These are phyloP conservation scores for Trametopsis cervina DNA, from an alignment of 768 basidiomycete species.

Conservation along the genomic window DNA sequence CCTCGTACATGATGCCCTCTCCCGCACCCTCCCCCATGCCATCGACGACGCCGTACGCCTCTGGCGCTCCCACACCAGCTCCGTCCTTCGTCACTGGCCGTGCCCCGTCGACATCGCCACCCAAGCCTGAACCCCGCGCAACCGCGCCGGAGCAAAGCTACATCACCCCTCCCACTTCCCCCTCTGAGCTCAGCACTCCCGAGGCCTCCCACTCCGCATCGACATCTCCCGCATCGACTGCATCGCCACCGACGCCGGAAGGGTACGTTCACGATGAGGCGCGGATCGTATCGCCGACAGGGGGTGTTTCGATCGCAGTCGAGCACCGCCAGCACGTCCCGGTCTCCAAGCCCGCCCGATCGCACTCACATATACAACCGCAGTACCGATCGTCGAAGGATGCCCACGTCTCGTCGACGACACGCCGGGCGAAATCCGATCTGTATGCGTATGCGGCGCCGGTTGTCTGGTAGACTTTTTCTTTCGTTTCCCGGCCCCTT, in stretches of 20 bases:
- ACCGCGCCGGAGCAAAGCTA: conserved; percentile 5
- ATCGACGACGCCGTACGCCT: conserved; percentile 21
- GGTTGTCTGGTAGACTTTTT: conserved; percentile 4
- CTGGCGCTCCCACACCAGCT: conserved; percentile 3
- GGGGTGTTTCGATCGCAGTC: conserved; percentile 6
- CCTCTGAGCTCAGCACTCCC: conserved; percentile 24
- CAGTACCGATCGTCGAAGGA: background rate
- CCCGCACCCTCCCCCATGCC: conserved; percentile 25
- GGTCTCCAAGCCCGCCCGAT: background rate
- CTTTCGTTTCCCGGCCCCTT: too few species aligned
- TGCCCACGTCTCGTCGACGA: background rate
- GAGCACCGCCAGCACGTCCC: background rate
- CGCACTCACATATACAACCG: background rate
- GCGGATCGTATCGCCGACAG: conserved; percentile 15
- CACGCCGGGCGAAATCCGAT: conserved; percentile 5
- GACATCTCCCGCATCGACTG: conserved; percentile 25
- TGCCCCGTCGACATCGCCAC: conserved; percentile 16
- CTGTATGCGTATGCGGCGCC: conserved; percentile 9
- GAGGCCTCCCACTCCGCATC: conserved; percentile 24
- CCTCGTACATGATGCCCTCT: conserved; percentile 53
- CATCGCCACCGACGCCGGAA: conserved; percentile 24
- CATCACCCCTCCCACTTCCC: conserved; percentile 14
- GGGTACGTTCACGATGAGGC: conserved; percentile 19
- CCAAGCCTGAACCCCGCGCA: conserved; percentile 12
- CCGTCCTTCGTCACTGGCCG: conserved; percentile 18